Evolutionary conservation across 2,329 filamentous ascomycete genomes (phyloP).

Genomic region (Alternaria gansuensis): DNA sequence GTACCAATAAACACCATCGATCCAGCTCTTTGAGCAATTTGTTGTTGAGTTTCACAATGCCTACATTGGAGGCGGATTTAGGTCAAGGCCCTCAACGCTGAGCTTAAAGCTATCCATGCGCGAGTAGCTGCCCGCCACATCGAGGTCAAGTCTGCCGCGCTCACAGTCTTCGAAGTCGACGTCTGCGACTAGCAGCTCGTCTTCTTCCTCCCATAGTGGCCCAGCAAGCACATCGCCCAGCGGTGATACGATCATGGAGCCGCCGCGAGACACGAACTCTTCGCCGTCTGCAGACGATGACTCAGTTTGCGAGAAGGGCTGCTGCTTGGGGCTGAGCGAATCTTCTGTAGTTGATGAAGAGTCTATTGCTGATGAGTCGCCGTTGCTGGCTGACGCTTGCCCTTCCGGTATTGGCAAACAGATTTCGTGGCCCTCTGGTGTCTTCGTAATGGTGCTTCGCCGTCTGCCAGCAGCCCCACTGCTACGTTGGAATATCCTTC

Average conservation of each 20-base stretch:
- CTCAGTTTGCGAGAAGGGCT: slow-evolving; percentile 17
- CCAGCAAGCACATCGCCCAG: slow-evolving; percentile 81
- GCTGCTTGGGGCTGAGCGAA: slow-evolving; percentile 28
- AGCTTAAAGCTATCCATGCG: slow-evolving; percentile 72
- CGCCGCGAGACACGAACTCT: slow-evolving; percentile 74
- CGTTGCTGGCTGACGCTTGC: slow-evolving; percentile 18
- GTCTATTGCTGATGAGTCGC: slow-evolving; percentile 38
- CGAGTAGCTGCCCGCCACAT: slow-evolving; percentile 86
- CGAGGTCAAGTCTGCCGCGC: slow-evolving; percentile 80
- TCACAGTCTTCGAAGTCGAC: slow-evolving; percentile 90
- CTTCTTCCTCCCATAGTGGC: slow-evolving; percentile 81
- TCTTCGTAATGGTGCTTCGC: slow-evolving; percentile 53
- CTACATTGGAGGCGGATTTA: slow-evolving; percentile 64
- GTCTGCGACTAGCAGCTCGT: slow-evolving; percentile 72
- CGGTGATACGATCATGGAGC: slow-evolving; percentile 82
- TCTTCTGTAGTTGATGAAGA: slow-evolving; percentile 28
- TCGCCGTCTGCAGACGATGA: slow-evolving; percentile 39
- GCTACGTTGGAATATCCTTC: slow-evolving; percentile 13
- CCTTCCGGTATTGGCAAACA: slow-evolving; percentile 51
- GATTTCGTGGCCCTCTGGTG: slow-evolving; percentile 58
- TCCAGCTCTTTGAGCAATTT: neutral
- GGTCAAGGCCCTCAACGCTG: slow-evolving; percentile 67
- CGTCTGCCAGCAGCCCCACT: slow-evolving; percentile 38
- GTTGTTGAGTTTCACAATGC: neutral
- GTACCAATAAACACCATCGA: neutral